Conservation (phyloP, 192 early-diverging fungal species). For the Coemansia aciculifera region DNA sequence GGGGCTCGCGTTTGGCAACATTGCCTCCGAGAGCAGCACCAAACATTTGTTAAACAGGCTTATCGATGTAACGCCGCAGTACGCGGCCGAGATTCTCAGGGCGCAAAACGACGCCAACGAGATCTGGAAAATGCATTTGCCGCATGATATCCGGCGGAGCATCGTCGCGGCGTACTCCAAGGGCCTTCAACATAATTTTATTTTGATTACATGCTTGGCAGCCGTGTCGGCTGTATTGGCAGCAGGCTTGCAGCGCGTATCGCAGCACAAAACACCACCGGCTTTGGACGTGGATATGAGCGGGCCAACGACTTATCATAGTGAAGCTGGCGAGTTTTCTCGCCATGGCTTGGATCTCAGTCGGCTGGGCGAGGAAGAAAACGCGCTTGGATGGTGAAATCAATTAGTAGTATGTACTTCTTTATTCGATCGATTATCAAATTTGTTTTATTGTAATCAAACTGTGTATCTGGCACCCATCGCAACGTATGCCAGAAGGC, state of each 20-base stretch:
- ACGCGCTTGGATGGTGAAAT: slow-evolving; percentile 14
- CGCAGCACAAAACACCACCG: slow-evolving; percentile 45
- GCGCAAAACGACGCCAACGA: slow-evolving; percentile 52
- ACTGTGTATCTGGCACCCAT: background rate
- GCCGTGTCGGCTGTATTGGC: slow-evolving; percentile 34
- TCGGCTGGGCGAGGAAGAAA: slow-evolving; percentile 25
- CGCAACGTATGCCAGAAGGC: background rate
- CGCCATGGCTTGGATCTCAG: slow-evolving; percentile 40
- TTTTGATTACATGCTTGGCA: slow-evolving; percentile 42
- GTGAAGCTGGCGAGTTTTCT: slow-evolving; percentile 22
- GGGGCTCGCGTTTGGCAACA: slow-evolving; percentile 52
- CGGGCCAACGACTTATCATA: background rate
- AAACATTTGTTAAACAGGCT: slow-evolving; percentile 32
- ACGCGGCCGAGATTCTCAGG: slow-evolving; percentile 36
- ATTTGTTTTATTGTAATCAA: background rate
- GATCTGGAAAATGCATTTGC: slow-evolving; percentile 46
- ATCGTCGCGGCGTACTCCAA: slow-evolving; percentile 51
- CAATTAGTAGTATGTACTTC: background rate
- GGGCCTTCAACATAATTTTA: slow-evolving; percentile 51
- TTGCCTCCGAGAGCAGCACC: slow-evolving; percentile 48
- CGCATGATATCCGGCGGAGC: slow-evolving; percentile 25
- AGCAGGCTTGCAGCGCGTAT: slow-evolving; percentile 43
- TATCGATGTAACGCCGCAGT: slow-evolving; percentile 30
- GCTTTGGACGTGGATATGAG: slow-evolving; percentile 7
- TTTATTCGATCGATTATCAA: background rate